These are phyloP conservation scores for Talaromyces marneffei DNA, from an alignment of 2,329 filamentous ascomycete genomes.

Conservation along the genomic window DNA sequence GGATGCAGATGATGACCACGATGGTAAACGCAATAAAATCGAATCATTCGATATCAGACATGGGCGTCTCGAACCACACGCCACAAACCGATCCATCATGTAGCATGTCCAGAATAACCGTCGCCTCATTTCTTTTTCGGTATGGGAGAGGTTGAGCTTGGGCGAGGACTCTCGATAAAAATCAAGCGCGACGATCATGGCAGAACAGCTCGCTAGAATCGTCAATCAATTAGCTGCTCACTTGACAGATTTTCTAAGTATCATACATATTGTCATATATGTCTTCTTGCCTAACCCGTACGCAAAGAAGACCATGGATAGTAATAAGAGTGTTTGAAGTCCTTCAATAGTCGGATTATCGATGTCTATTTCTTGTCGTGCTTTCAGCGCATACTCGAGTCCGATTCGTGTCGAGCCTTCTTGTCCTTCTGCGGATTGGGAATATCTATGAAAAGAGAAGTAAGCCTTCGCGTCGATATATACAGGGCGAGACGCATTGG, in stretches of 20 bases:
- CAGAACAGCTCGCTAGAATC: constrained; percentile 61
- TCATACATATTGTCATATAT: constrained; percentile 73
- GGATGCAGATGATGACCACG: constrained; percentile 53
- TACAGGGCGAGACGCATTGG: neutral
- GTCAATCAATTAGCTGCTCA: neutral
- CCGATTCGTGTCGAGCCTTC: constrained; percentile 62
- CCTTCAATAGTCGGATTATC: constrained; percentile 77
- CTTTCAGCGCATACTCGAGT: constrained; percentile 65
- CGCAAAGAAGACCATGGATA: constrained; percentile 70
- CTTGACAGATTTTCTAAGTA: neutral
- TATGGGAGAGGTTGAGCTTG: constrained; percentile 55
- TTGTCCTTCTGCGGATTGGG: constrained; percentile 60
- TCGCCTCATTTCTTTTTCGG: constrained; percentile 69
- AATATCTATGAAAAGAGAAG: constrained; percentile 52
- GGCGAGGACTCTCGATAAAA: constrained; percentile 69
- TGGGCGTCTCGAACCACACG: constrained; percentile 74
- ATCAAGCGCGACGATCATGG: constrained; percentile 77
- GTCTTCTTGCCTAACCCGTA: constrained; percentile 75
- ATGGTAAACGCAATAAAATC: constrained; percentile 68
- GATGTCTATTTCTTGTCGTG: constrained; percentile 65
- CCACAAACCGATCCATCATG: constrained; percentile 74
- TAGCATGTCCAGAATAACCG: constrained; percentile 89
- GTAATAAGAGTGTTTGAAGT: constrained; percentile 67
- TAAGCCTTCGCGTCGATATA: constrained; percentile 13
- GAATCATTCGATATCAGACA: constrained; percentile 74